phyloP scores from a whole-genome alignment of 2,329 filamentous ascomycete genomes.

The Hymenoscyphus salicellus region DNA sequence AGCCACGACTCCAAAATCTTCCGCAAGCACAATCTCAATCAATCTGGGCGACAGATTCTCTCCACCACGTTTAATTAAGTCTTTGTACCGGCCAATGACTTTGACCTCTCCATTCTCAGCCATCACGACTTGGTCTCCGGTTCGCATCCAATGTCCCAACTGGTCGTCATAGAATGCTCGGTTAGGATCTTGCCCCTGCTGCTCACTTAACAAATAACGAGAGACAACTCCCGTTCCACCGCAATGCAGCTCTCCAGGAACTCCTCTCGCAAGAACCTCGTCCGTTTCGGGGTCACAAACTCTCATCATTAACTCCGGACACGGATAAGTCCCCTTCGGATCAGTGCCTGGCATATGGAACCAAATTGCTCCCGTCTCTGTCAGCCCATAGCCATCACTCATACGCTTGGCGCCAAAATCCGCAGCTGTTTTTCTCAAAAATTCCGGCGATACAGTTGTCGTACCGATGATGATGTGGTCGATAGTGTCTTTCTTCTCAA shows the following conservation, averaged over 20 bases:
- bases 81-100: constrained; percentile 89
- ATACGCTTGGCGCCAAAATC: constrained; percentile 8
- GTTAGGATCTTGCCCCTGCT: constrained; percentile 58
- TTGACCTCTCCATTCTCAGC: constrained; percentile 75
- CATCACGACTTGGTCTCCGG: constrained; percentile 85
- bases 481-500: constrained; percentile 12
- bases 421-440: background rate
- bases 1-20: constrained; percentile 60
- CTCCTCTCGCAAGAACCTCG: constrained; percentile 58
- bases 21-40: constrained; percentile 54
- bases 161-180: constrained; percentile 54
- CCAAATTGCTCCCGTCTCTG: constrained; percentile 49
- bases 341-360: constrained; percentile 62
- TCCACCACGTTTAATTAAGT: constrained; percentile 87
- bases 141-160: constrained; percentile 69
- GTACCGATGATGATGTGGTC: constrained; percentile 7
- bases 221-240: constrained; percentile 84
- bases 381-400: constrained; percentile 50
- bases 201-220: constrained; percentile 74
- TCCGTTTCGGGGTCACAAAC: constrained; percentile 69
- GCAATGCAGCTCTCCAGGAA: constrained; percentile 75
- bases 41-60: constrained; percentile 94
- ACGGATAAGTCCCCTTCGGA: constrained; percentile 66
- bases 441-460: constrained; percentile 9
- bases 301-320: constrained; percentile 78